A percentile compares a stretch with the other conserved stretches of the same genome.
phyloP scores from a whole-genome alignment of 1,139 yeast species.

The Ashbya aceris region DNA sequence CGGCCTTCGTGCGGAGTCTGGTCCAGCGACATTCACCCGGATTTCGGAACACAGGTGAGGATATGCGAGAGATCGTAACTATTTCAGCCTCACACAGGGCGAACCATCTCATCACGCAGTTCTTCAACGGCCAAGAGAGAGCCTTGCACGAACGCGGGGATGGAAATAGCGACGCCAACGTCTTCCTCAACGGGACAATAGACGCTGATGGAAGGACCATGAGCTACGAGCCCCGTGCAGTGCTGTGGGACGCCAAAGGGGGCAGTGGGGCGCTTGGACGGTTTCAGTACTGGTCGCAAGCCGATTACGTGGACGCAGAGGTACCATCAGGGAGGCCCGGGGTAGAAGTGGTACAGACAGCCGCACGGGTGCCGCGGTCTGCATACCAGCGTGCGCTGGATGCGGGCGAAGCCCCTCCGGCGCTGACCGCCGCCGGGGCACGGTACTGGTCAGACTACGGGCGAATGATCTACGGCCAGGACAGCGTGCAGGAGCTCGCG shows the following conservation, averaged over 20 bases:
- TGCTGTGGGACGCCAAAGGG: constrained; percentile 65
- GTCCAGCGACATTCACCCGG: too few species aligned
- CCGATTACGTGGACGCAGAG: constrained; percentile 18
- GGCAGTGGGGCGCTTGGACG: constrained; percentile 56
- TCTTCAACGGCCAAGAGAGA: constrained; percentile 70
- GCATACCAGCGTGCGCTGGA: constrained; percentile 60
- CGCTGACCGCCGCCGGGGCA: constrained; percentile 37
- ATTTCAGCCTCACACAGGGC: constrained; percentile 64
- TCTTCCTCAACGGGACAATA: constrained; percentile 37
- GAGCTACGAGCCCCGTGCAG: constrained; percentile 71
- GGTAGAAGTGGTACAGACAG: constrained; percentile 21
- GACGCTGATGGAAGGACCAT: constrained; percentile 34
- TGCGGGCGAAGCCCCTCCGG: constrained; percentile 32
- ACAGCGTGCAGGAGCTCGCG: constrained; percentile 41
- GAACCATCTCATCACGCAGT: constrained; percentile 67
- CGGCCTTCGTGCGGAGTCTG: too few species aligned
- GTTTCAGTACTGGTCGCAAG: constrained; percentile 37
- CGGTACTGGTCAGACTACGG: constrained; percentile 78
- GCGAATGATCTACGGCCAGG: constrained; percentile 58
- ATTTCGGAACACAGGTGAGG: not conserved
- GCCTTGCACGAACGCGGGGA: constrained; percentile 39
- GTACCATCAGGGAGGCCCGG: constrained; percentile 6
- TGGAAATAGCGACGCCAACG: constrained; percentile 36
- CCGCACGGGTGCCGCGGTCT: constrained; percentile 35
- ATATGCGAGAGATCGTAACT: constrained; percentile 64